Evolutionary conservation across 2,329 filamentous ascomycete species (phyloP).

Genomic region (Neonectria faginata): DNA sequence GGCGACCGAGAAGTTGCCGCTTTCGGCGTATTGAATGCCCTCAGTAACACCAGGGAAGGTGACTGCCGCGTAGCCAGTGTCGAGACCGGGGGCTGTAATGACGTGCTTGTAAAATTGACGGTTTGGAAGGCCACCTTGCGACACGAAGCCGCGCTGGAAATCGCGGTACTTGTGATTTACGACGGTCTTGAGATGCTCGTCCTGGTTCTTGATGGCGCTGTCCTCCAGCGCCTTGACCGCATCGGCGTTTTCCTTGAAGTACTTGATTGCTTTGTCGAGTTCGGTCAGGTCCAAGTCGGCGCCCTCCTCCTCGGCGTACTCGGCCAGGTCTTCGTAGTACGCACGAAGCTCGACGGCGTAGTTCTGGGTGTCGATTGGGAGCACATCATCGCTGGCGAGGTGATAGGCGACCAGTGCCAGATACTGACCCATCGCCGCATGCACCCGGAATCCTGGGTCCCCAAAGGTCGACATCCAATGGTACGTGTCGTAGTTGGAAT

Average conservation of each 20-base stretch:
- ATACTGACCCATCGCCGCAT: slow-evolving; percentile 66
- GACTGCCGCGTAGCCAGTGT: slow-evolving; percentile 58
- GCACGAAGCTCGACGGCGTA: slow-evolving; percentile 54
- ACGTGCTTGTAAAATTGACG: slow-evolving; percentile 61
- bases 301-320: slow-evolving; percentile 48
- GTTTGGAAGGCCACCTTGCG: slow-evolving; percentile 59
- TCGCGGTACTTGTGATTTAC: slow-evolving; percentile 61
- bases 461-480: slow-evolving; percentile 86
- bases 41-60: slow-evolving; percentile 72
- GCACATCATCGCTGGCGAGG: slow-evolving; percentile 52
- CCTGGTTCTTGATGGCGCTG: slow-evolving; percentile 44
- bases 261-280: slow-evolving; percentile 54
- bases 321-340: slow-evolving; percentile 53
- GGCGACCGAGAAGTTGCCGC: slow-evolving; percentile 43
- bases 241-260: slow-evolving; percentile 50
- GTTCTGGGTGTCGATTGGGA: slow-evolving; percentile 56
- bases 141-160: slow-evolving; percentile 62
- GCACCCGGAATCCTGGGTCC: slow-evolving; percentile 73
- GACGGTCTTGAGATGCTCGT: slow-evolving; percentile 49
- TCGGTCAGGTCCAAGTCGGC: slow-evolving; percentile 53
- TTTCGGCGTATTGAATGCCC: slow-evolving; percentile 67
- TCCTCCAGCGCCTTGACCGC: slow-evolving; percentile 50
- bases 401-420: slow-evolving; percentile 55
- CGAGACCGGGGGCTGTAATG: slow-evolving; percentile 60
- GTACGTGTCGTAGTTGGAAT: slow-evolving; percentile 86